These are phyloP conservation scores for Xylaria curta DNA, from an alignment of 495 filamentous ascomycete genomes.

Conservation along the genomic window DNA sequence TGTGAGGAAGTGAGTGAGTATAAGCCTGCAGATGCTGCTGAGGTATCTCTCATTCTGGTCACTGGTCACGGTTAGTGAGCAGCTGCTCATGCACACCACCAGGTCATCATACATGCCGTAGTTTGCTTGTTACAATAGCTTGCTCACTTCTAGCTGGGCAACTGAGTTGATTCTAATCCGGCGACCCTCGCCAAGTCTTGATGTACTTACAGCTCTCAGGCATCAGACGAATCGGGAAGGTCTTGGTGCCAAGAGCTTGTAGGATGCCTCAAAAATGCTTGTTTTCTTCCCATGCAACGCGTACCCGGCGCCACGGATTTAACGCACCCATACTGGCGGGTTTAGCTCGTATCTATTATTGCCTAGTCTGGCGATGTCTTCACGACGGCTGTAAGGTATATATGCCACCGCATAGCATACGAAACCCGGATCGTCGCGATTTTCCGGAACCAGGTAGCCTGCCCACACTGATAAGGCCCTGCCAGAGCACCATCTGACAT, in stretches of 20 bases:
- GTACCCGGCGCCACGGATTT: slow-evolving; percentile 10
- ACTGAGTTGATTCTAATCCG: not conserved
- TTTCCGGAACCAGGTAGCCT: not conserved
- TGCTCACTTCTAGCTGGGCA: not conserved
- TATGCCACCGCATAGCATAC: not conserved
- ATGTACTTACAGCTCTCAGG: not conserved
- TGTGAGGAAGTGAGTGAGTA: not conserved
- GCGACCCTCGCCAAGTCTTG: slow-evolving; percentile 15
- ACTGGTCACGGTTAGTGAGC: slow-evolving; percentile 14
- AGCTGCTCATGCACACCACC: slow-evolving; percentile 14
- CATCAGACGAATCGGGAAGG: slow-evolving; percentile 14
- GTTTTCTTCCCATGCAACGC: slow-evolving; percentile 11
- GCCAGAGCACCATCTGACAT: not conserved
- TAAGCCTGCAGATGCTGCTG: not conserved
- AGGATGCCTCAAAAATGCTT: slow-evolving; percentile 13
- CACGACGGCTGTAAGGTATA: not conserved
- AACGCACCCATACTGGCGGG: not conserved
- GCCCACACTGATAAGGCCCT: not conserved
- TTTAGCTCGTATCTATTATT: slow-evolving; percentile 2
- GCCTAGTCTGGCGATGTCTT: not conserved
- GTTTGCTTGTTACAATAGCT: not conserved
- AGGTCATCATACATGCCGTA: not conserved
- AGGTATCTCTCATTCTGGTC: slow-evolving; percentile 6
- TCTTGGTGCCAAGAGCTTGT: slow-evolving; percentile 13
- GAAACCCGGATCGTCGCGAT: slow-evolving; percentile 1